A percentile compares a stretch with the other conserved stretches of the same genome.
Conservation (phyloP, 164 flowering plant genomes). For the Nymphaea thermarum region DNA sequence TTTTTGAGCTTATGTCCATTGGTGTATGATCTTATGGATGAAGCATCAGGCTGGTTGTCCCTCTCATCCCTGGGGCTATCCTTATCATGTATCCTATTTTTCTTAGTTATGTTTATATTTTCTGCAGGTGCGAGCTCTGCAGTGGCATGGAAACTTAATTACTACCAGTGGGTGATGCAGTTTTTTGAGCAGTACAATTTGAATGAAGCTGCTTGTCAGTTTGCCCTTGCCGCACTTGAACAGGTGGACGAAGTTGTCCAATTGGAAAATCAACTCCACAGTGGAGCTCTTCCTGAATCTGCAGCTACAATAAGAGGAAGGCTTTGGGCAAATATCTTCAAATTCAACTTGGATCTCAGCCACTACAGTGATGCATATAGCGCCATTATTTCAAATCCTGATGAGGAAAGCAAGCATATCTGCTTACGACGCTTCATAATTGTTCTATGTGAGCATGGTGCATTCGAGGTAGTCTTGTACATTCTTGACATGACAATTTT, state of each 20-base stretch:
- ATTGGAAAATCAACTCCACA: constrained; percentile 11
- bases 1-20: too few relatives aligned
- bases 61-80: not conserved
- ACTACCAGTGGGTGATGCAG: constrained; percentile 95
- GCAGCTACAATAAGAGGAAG: constrained; percentile 57
- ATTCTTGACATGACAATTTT: too few relatives aligned
- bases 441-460: constrained; percentile 81
- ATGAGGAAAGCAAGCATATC: constrained; percentile 78
- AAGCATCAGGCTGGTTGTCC: not conserved
- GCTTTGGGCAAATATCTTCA: constrained; percentile 94
- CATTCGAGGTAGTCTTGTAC: constrained; percentile 39
- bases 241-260: constrained; percentile 79
- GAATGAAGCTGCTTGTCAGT: constrained; percentile 83
- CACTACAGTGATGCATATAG: constrained; percentile 77
- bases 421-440: constrained; percentile 90
- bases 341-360: constrained; percentile 73
- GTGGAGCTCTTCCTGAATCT: constrained; percentile 36
- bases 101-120: constrained; percentile 15
- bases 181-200: constrained; percentile 78
- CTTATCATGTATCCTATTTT: constrained; percentile 1
- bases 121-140: constrained; percentile 19
- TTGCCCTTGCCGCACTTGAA: constrained; percentile 95
- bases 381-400: constrained; percentile 94
- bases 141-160: constrained; percentile 81
- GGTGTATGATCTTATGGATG: too few relatives aligned